Conservation (phyloP, 73 alveolate genomes). For the Tetrahymena thermophila region DNA sequence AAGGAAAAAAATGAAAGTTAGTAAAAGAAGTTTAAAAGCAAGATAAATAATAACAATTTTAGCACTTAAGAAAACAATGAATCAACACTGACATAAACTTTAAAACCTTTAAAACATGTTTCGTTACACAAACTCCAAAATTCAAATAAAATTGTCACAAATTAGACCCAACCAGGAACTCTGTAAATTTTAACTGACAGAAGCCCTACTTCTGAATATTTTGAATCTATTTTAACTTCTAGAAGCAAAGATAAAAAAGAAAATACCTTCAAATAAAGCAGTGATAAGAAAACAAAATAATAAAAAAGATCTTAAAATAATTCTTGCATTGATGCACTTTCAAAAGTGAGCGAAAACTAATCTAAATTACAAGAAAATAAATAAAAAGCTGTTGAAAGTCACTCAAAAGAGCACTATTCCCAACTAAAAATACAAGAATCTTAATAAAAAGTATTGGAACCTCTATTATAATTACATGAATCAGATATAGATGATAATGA, state of each 20-base stretch:
- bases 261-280: neutral
- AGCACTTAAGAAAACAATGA: neutral
- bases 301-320: neutral
- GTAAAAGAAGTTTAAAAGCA: neutral
- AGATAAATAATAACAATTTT: neutral
- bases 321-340: neutral
- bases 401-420: neutral
- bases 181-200: neutral
- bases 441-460: neutral
- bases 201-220: neutral
- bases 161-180: neutral
- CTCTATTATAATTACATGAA: neutral
- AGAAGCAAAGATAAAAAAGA: neutral
- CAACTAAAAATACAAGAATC: neutral
- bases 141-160: neutral
- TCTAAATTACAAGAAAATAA: neutral
- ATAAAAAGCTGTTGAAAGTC: neutral
- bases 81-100: neutral
- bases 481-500: neutral
- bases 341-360: neutral
- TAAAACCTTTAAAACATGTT: neutral
- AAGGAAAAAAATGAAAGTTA: neutral
- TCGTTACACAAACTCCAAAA: neutral
- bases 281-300: neutral
- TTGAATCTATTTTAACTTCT: neutral